Base-by-base conservation (phyloP, 805 yeast species). In the Candida peoriensis region DNA sequence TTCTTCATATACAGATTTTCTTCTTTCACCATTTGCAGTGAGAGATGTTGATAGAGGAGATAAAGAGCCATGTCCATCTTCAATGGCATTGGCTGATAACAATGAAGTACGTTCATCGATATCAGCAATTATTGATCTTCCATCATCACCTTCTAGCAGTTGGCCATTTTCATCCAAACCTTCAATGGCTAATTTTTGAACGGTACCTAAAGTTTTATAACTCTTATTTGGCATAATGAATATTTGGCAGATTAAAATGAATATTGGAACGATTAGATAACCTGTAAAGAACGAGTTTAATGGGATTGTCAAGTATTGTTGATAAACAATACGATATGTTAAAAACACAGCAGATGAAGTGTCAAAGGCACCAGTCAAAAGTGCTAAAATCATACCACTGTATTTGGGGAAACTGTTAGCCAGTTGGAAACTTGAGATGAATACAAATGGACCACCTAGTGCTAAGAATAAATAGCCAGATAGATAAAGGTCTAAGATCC, bases 351-450 rank as follows among this genome's bases (percentile, higher is more conserved):
- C 96, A n/a, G 94, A 78, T 2, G 95, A 84, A 0, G 95, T 72
- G 58, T 90, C 97, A 54, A 89, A 88, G 1, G 96, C 88, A n/a
- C 97, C 97, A 0, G 96, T 86, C 33, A 89, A 61, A 13, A 86
- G 59, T 0, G 96, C 95, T 45, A 88, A 61, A 15, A 88, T 68
- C 30, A 84, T 70, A 0, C 96, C 96, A 4, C 95, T 81, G 48
- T 74, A 76, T 27, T 74, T 72, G 2, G 96, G 96, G 60, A 88
- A 85, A 19, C 84, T 73, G 55, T 88, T 89, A 6, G 96, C 84
- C 55, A 89, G 66, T 52, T 89, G 97, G 70, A 89, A 88, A 42
- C 87, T 77, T 13, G 95, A 81, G 38, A 90, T 88, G 55, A 85
- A 89, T 15, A 83, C 89, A 61, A 89, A 88, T 8, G 97, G 97